These are phyloP conservation scores for Podaxis rugospora DNA, from an alignment of 768 basidiomycete species.

Conservation along the genomic window DNA sequence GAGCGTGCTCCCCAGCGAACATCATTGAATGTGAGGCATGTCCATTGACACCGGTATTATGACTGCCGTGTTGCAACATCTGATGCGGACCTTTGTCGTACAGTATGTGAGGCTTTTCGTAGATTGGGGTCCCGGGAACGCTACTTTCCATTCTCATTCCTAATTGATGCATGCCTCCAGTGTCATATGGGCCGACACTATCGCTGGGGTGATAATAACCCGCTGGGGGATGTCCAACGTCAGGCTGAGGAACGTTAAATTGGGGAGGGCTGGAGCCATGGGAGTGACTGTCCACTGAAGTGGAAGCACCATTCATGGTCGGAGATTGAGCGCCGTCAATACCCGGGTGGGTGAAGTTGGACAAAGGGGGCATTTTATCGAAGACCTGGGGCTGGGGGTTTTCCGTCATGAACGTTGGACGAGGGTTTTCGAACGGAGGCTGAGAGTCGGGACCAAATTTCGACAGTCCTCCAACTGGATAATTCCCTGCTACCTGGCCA, in stretches of 20 bases:
- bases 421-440: conserved; percentile 1
- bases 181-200: background rate
- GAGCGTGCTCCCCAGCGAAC: conserved; percentile 2
- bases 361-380: background rate
- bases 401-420: background rate
- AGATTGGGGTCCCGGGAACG: conserved; percentile 8
- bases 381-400: conserved; percentile 9
- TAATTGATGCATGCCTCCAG: background rate
- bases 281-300: conserved; percentile 2
- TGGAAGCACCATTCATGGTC: background rate
- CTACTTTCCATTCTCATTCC: conserved; percentile 5
- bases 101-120: conserved; percentile 4
- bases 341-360: background rate
- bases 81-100: conserved; percentile 5
- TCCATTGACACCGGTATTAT: background rate
- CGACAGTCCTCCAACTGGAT: background rate
- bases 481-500: background rate
- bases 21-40: background rate
- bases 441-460: conserved; percentile 4
- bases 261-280: conserved; percentile 1
- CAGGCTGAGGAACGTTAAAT: background rate
- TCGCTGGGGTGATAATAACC: background rate
- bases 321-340: background rate
- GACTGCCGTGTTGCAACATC: conserved; percentile 6
- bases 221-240: background rate